Conservation (phyloP, 1,284 basidiomycete species). For the Athelia sp. region DNA sequence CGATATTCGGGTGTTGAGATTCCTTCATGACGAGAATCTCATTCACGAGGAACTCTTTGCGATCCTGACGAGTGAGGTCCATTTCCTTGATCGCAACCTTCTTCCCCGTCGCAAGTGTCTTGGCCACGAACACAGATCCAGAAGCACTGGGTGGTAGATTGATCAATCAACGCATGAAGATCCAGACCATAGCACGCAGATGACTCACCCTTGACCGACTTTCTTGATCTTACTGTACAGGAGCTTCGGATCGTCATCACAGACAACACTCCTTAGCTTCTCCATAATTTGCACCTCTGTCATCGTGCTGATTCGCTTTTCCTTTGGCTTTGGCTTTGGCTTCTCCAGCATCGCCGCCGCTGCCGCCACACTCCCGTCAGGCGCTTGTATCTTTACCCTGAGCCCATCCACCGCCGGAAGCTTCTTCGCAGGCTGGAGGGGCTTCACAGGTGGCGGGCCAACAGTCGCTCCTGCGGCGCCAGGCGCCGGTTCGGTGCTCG, state of each 20-base stretch:
- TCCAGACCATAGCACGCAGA: neutral
- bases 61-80: slow-evolving; percentile 93
- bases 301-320: slow-evolving; percentile 94
- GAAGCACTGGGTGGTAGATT: slow-evolving; percentile 69
- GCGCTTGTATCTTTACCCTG: slow-evolving; percentile 37
- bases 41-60: slow-evolving; percentile 98
- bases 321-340: slow-evolving; percentile 65
- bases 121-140: slow-evolving; percentile 99
- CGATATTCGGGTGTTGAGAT: slow-evolving; percentile 97
- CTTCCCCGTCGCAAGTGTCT: slow-evolving; percentile 80
- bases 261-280: slow-evolving; percentile 88
- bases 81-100: slow-evolving; percentile 99
- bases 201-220: slow-evolving; percentile 92
- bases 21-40: slow-evolving; percentile 99
- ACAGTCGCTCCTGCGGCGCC: slow-evolving; percentile 44
- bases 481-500: slow-evolving; percentile 36
- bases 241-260: slow-evolving; percentile 80
- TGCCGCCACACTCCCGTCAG: slow-evolving; percentile 32
- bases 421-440: slow-evolving; percentile 74
- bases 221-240: slow-evolving; percentile 98
- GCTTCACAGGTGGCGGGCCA: slow-evolving; percentile 65
- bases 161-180: slow-evolving; percentile 1
- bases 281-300: slow-evolving; percentile 98
- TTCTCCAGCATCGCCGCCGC: slow-evolving; percentile 72
- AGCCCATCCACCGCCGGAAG: slow-evolving; percentile 20